Conservation (phyloP, 805 yeast species). For the Cyberlindnera maclurae region DNA sequence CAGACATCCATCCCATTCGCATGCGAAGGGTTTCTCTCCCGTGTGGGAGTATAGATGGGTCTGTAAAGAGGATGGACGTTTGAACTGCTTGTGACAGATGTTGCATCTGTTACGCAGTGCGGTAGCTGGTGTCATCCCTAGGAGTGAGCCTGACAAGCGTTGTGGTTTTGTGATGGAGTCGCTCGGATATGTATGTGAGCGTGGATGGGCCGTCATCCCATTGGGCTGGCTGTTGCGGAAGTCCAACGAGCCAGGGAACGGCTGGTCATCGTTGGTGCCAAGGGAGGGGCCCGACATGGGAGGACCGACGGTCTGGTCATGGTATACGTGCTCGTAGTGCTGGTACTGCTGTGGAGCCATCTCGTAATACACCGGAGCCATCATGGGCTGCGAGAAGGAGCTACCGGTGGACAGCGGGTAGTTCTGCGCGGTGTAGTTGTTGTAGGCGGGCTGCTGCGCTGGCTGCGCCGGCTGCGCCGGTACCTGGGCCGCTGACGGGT, state of each 20-base stretch:
- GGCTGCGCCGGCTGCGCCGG: not conserved
- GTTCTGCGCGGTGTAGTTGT: constrained; percentile 3
- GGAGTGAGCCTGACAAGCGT: constrained; percentile 4
- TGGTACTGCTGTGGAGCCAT: constrained; percentile 1
- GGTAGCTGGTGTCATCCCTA: constrained; percentile 37
- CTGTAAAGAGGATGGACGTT: constrained; percentile 74
- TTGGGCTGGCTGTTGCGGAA: constrained; percentile 5
- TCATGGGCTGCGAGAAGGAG: constrained; percentile 3
- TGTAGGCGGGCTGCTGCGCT: not conserved
- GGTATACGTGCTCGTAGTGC: not conserved
- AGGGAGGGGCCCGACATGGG: constrained; percentile 1
- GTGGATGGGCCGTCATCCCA: constrained; percentile 7
- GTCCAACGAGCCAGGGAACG: constrained; percentile 21
- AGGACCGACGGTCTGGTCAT: not conserved
- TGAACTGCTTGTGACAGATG: constrained; percentile 69
- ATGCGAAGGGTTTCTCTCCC: constrained; percentile 68
- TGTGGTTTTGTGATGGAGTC: constrained; percentile 6
- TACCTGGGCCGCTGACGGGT: not conserved
- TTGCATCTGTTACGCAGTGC: constrained; percentile 39
- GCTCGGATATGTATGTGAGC: constrained; percentile 15
- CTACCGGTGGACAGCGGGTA: constrained; percentile 1
- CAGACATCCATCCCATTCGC: constrained; percentile 59
- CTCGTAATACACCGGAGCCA: constrained; percentile 1
- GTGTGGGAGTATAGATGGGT: constrained; percentile 79
- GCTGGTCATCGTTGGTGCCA: constrained; percentile 11